Evolutionary conservation across 2,329 filamentous ascomycete genomes (phyloP).

Genomic region (Clarireedia sp.): DNA sequence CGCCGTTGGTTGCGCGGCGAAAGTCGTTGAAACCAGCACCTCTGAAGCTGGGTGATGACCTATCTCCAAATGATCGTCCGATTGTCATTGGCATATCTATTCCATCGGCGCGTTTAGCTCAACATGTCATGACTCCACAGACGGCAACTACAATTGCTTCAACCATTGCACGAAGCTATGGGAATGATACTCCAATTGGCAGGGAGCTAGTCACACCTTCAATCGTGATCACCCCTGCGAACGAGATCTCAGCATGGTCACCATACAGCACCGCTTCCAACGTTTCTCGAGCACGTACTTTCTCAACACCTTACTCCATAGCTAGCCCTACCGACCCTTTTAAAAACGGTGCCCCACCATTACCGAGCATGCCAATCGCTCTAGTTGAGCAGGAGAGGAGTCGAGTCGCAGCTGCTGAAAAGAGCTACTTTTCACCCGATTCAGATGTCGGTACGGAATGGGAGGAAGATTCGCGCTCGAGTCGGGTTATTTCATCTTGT

Average conservation of each 20-base stretch:
- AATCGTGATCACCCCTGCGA: conserved; percentile 45
- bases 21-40: conserved; percentile 8
- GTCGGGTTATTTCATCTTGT: conserved; percentile 35
- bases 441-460: conserved; percentile 25
- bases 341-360: conserved; percentile 44
- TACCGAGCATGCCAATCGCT: conserved; percentile 46
- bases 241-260: conserved; percentile 30
- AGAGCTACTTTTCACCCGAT: conserved; percentile 27
- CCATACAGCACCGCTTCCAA: conserved; percentile 17
- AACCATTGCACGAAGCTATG: conserved; percentile 20
- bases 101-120: conserved; percentile 42
- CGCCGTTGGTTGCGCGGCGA: conserved; percentile 2
- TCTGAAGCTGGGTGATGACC: conserved; percentile 32
- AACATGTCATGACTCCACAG: conserved; percentile 44
- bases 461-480: conserved; percentile 23
- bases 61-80: conserved; percentile 62
- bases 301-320: conserved; percentile 47
- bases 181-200: conserved; percentile 16
- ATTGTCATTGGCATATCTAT: conserved; percentile 67
- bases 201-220: conserved; percentile 35
- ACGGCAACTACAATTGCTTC: conserved; percentile 28
- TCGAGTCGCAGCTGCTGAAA: conserved; percentile 20
- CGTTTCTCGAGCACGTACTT: conserved; percentile 11
- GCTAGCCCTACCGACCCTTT: conserved; percentile 34
- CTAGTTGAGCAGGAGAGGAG: conserved; percentile 22